Percentiles rank a stretch among this genome's conserved stretches.
phyloP scores from a whole-genome alignment of 306 rosid species.

The Castanea mollissima region DNA sequence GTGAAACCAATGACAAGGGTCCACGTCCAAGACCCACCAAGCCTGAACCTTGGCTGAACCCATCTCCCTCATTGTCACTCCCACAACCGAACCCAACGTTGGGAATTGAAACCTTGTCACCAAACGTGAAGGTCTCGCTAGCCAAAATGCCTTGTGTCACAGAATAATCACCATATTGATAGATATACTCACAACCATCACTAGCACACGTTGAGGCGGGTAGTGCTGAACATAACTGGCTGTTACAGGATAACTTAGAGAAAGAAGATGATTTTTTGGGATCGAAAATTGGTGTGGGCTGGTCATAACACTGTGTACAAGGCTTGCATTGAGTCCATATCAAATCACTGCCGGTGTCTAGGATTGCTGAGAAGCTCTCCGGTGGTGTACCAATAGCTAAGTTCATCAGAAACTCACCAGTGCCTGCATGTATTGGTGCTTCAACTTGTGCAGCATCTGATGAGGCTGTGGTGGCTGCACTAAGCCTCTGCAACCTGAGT shows the following conservation, averaged over 20 bases:
- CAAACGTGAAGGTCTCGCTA: constrained; percentile 72
- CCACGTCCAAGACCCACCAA: constrained; percentile 87
- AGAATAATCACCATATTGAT: constrained; percentile 75
- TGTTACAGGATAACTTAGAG: constrained; percentile 48
- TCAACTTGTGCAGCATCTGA: constrained; percentile 23
- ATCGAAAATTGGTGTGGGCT: constrained; percentile 69
- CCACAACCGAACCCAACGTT: constrained; percentile 88
- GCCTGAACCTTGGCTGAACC: constrained; percentile 75
- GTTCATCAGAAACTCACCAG: constrained; percentile 71
- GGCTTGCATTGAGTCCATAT: constrained; percentile 92
- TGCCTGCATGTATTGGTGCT: constrained; percentile 54
- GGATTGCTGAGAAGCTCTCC: constrained; percentile 49
- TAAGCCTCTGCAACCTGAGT: constrained; percentile 51
- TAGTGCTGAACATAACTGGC: constrained; percentile 47
- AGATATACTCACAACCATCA: constrained; percentile 57
- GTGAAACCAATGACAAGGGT: constrained; percentile 74
- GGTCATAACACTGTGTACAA: constrained; percentile 60
- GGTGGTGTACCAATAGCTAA: constrained; percentile 77
- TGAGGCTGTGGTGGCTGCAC: constrained; percentile 37
- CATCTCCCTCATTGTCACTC: constrained; percentile 70
- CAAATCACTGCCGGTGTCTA: constrained; percentile 91
- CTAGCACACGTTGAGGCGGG: constrained; percentile 50
- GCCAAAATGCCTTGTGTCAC: constrained; percentile 67
- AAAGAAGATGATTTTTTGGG: constrained; percentile 63
- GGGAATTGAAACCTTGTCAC: constrained; percentile 23